phyloP scores from a whole-genome alignment of 108 stramenopile species.

The Pseudonitzschia pungens region DNA sequence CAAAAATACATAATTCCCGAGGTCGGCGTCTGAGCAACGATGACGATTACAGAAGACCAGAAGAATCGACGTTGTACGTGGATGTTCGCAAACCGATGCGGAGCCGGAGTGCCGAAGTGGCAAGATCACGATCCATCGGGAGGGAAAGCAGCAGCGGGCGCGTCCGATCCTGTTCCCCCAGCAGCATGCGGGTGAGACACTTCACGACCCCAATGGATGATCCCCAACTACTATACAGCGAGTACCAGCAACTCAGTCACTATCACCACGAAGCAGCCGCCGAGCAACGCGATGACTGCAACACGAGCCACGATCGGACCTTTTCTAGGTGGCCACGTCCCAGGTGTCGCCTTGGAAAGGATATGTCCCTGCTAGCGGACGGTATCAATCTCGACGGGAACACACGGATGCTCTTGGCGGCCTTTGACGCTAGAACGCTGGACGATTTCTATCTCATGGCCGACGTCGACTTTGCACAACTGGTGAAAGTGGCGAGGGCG shows the following conservation, averaged over 20 bases:
- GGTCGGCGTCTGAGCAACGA: not conserved
- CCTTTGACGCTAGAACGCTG: slow-evolving; percentile 32
- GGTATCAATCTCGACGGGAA: slow-evolving; percentile 31
- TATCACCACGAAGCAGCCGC: not conserved
- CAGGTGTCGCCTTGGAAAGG: not conserved
- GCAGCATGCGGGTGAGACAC: not conserved
- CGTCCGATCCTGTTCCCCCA: not conserved
- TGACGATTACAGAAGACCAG: not conserved
- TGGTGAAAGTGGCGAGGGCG: slow-evolving; percentile 15
- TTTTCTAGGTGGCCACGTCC: not conserved
- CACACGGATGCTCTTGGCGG: slow-evolving; percentile 25
- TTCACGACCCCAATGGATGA: not conserved
- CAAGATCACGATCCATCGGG: not conserved
- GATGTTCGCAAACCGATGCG: not conserved
- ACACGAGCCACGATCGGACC: not conserved
- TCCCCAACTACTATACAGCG: not conserved
- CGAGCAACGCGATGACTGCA: not conserved
- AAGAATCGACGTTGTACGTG: not conserved
- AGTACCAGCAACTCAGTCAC: not conserved
- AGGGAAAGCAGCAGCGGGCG: not conserved
- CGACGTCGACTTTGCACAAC: slow-evolving; percentile 21
- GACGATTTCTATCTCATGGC: slow-evolving; percentile 46
- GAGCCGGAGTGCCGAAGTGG: not conserved
- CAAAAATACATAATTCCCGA: not conserved
- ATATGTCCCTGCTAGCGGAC: slow-evolving; percentile 26